Base-by-base conservation (phyloP, 768 basidiomycete genomes). In the Lentinula boryana region DNA sequence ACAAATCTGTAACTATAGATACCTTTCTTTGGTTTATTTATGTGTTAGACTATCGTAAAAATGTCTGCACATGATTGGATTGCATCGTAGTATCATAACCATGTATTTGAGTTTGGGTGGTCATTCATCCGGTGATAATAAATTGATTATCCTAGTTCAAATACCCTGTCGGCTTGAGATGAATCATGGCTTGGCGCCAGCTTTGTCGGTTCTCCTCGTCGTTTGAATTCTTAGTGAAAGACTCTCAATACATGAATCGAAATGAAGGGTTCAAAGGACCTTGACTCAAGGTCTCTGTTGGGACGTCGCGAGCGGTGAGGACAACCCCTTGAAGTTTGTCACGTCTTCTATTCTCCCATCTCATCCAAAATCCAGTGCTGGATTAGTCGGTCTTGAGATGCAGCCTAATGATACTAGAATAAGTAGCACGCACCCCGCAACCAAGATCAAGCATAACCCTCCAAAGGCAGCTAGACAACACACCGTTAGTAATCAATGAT, bases 301-400 rank as follows among this genome's bases (percentile, higher is more conserved):
- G 71, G 15, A 82, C 72, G 61, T 82, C 81, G 15, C 69, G 70
- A 41, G 79, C 75, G 38, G 74, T 75, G 48, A 79, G 66, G 48
- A 74, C 66, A 4, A 76, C 69, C 7, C 77, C 76, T 64, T 79
- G 78, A 21, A 59, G 67, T 52, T 68, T 72, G 62, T 83, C 79
- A 48, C 81, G 71, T 60, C 70, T 72, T 41, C 69, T 70, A 62
- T 82, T 84, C 52, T 83, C 81, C 23, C 69, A 63, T 49, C 79
- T 72, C 81, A 84, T 84, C 67, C 78, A 84, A 31, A 74, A 67
- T 7, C 82, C 80, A 54, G 73, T 72, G 36, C 76, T 57, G 38
- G 51, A 62, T 8, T 23, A 3, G 27, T 46, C 38, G 18, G 65
- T 53, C 62, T 60, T 58, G 50, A 50, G 35, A 32, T 44, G 36